Base-by-base conservation (phyloP, 495 filamentous ascomycete genomes). In the Stereocaulon alpinum region DNA sequence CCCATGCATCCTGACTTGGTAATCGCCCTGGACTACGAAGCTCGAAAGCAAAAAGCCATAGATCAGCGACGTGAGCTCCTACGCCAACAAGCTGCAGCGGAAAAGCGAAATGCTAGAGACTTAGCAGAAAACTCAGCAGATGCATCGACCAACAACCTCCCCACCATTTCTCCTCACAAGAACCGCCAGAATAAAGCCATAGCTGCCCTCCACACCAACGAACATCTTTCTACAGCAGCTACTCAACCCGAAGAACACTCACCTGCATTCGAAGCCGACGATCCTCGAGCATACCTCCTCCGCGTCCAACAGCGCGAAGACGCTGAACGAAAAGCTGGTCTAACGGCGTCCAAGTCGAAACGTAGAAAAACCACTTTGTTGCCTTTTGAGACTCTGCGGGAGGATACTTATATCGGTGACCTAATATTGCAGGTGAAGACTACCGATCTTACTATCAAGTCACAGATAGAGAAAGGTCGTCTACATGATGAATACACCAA, bases 131-230 rank as follows among this genome's bases (percentile, higher is more conserved):
- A 53, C 5, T 18, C 7, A 4, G 15, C 41, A 7, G 42, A 57
- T 2, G 9, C n/a, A 7, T 20, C 22, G 24, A 14, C 32, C 17
- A 34, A 47, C 18, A 53, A 51, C 34, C 37, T 40, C 27, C 6
- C 53, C 24, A 45, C 55, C 24, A 47, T 30, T 37, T 71, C 72
- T 18, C 71, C 72, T 9, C 68, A 75, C 54, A 62, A 62, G 22
- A 73, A 73, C 56, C 66, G 72, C 20, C 72, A 73, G 51, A 62
- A 65, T 30, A 66, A 67, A 40, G 72, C 72, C 2, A 63, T 71
- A 34, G 68, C 67, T 14, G 62, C 64, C 20, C 56, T 75, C 3
- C 64, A 63, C 32, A 54, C 51, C 3, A 10, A 49, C 11, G 12
- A n/a, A 29, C 1, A 17, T 40, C 20, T 56, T 5, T 5, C 44